A percentile compares a stretch with the other conserved stretches of the same genome.
phyloP scores from a whole-genome alignment of 2,329 filamentous ascomycete genomes.

The Claviceps citrina region DNA sequence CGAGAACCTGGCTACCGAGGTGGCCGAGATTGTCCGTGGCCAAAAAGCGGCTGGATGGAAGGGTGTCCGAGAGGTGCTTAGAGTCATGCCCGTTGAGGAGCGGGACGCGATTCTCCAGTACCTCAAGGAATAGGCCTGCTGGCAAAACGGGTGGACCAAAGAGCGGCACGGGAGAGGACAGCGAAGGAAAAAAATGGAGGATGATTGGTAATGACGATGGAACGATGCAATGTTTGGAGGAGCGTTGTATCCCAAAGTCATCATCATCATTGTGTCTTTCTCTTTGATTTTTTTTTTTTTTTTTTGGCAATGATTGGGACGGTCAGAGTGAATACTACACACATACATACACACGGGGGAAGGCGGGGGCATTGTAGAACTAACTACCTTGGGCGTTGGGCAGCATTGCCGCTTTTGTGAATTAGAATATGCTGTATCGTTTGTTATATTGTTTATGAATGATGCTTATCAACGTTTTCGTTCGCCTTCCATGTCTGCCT shows the following conservation, averaged over 20 bases:
- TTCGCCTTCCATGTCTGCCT: no score
- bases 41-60: slow-evolving; percentile 57
- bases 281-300: not conserved
- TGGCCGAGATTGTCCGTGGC: slow-evolving; percentile 28
- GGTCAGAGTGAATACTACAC: not conserved
- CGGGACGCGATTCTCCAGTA: slow-evolving; percentile 65
- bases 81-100: slow-evolving; percentile 76
- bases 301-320: not conserved
- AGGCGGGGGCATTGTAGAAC: slow-evolving; percentile 2
- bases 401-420: slow-evolving; percentile 1
- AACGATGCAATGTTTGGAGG: slow-evolving; percentile 4
- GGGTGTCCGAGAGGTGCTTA: slow-evolving; percentile 72
- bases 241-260: slow-evolving; percentile 1
- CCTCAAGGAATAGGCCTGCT: slow-evolving; percentile 26
- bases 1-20: slow-evolving; percentile 42
- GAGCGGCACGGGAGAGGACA: not conserved
- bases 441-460: no score
- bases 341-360: not conserved
- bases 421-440: slow-evolving; percentile 2
- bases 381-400: slow-evolving; percentile 5
- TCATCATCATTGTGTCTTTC: not conserved
- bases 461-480: no score
- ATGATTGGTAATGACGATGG: not conserved
- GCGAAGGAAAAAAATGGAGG: not conserved
- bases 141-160: not conserved